A percentile compares a stretch with the other conserved stretches of the same genome.
phyloP scores from a whole-genome alignment of 495 filamentous ascomycete species.

The Aspergillus ostianus region DNA sequence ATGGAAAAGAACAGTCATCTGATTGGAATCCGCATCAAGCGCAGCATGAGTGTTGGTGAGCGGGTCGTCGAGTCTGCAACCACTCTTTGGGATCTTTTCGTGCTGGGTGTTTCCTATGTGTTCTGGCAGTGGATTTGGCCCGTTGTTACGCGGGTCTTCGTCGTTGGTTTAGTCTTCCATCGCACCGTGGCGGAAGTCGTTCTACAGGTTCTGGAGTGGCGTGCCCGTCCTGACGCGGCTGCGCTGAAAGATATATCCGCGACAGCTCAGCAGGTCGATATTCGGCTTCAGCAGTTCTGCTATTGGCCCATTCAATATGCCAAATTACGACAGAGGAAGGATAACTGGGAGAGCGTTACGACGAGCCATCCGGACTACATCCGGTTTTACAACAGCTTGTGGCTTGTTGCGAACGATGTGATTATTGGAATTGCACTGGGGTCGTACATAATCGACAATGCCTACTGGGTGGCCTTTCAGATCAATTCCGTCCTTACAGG shows the following conservation, averaged over 20 bases:
- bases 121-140: slow-evolving; percentile 78
- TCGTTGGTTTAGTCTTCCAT: slow-evolving; percentile 76
- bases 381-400: slow-evolving; percentile 97
- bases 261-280: slow-evolving; percentile 97
- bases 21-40: slow-evolving; percentile 74
- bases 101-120: slow-evolving; percentile 67
- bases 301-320: slow-evolving; percentile 98
- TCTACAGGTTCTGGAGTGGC: slow-evolving; percentile 82
- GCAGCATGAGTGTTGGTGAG: slow-evolving; percentile 89
- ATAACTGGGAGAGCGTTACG: slow-evolving; percentile 93
- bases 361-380: slow-evolving; percentile 98
- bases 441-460: slow-evolving; percentile 95
- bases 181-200: slow-evolving; percentile 78
- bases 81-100: slow-evolving; percentile 71
- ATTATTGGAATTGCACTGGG: slow-evolving; percentile 97
- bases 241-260: slow-evolving; percentile 95
- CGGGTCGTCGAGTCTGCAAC: slow-evolving; percentile 91
- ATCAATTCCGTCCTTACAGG: slow-evolving; percentile 73
- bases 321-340: slow-evolving; percentile 80
- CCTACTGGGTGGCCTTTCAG: slow-evolving; percentile 76
- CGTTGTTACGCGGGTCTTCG: slow-evolving; percentile 67
- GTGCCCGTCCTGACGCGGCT: slow-evolving; percentile 71
- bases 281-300: slow-evolving; percentile 96
- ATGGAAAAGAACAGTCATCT: slow-evolving; percentile 84
- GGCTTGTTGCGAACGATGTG: slow-evolving; percentile 97